phyloP scores from a whole-genome alignment of 1,139 yeast genomes.

The Kodamaea plutei region DNA sequence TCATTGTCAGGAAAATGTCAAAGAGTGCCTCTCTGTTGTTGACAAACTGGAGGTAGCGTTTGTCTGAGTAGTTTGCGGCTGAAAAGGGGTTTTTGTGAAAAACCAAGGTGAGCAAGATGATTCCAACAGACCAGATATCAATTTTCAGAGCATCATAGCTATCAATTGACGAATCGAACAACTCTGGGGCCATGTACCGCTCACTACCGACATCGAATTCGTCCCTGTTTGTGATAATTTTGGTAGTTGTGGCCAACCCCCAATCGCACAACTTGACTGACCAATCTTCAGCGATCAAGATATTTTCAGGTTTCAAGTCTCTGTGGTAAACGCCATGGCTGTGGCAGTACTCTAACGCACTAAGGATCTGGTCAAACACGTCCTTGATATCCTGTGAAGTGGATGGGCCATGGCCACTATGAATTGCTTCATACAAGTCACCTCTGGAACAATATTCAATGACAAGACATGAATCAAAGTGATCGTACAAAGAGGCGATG shows the following conservation, averaged over 20 bases:
- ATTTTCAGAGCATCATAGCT: constrained; percentile 81
- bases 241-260: constrained; percentile 79
- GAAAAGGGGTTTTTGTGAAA: constrained; percentile 89
- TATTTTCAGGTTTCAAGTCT: constrained; percentile 88
- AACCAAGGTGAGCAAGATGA: constrained; percentile 76
- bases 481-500: constrained; percentile 67
- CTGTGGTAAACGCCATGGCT: constrained; percentile 72
- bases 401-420: constrained; percentile 76
- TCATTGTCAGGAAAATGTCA: constrained; percentile 88
- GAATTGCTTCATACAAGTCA: constrained; percentile 90
- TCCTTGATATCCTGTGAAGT: constrained; percentile 70
- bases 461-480: constrained; percentile 75
- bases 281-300: constrained; percentile 75
- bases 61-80: constrained; percentile 81
- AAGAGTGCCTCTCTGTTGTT: constrained; percentile 84
- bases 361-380: constrained; percentile 71
- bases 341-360: constrained; percentile 78
- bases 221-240: constrained; percentile 42
- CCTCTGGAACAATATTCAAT: constrained; percentile 90
- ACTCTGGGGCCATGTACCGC: constrained; percentile 96
- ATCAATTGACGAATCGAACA: constrained; percentile 58
- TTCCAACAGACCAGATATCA: constrained; percentile 92
- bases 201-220: constrained; percentile 95
- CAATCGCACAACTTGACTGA: constrained; percentile 82
- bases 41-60: constrained; percentile 82